A percentile compares a stretch with the other conserved stretches of the same genome.
These are phyloP conservation scores for Aspergillus sparsus DNA, from an alignment of 495 filamentous ascomycete genomes.

Conservation along the genomic window DNA sequence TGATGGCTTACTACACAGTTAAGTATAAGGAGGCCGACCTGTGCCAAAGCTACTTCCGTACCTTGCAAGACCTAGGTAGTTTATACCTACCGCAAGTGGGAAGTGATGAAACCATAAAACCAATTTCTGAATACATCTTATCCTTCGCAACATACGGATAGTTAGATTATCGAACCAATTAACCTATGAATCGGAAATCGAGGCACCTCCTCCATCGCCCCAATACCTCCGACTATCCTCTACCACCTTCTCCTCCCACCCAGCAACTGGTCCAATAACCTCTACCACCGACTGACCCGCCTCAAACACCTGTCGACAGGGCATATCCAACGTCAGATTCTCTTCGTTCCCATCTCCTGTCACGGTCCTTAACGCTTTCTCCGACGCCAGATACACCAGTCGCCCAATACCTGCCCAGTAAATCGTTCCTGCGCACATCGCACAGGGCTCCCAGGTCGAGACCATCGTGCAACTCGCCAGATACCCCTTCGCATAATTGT, in stretches of 20 bases:
- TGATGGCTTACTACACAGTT: no score
- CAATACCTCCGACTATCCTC: conserved; percentile 28
- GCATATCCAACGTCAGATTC: conserved; percentile 56
- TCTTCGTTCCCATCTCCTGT: conserved; percentile 51
- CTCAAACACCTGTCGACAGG: conserved; percentile 47
- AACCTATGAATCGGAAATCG: no score
- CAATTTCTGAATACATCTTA: no score
- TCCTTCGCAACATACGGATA: no score
- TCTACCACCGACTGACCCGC: conserved; percentile 49
- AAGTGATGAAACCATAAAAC: no score
- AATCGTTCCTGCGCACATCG: conserved; percentile 51
- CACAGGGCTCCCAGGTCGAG: conserved; percentile 59
- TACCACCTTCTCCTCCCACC: conserved; percentile 46
- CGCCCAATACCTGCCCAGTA: conserved; percentile 60
- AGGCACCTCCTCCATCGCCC: no score
- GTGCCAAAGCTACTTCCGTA: no score
- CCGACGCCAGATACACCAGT: conserved; percentile 54
- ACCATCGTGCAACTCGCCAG: conserved; percentile 52
- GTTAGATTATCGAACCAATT: no score
- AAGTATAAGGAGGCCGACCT: no score
- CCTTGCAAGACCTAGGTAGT: no score
- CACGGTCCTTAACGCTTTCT: conserved; percentile 45
- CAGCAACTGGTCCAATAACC: conserved; percentile 49
- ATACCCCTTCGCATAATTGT: conserved; percentile 51
- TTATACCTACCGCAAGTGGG: no score